Conservation (phyloP, 495 filamentous ascomycete genomes). For the Hypoxylon crocopeplum region DNA sequence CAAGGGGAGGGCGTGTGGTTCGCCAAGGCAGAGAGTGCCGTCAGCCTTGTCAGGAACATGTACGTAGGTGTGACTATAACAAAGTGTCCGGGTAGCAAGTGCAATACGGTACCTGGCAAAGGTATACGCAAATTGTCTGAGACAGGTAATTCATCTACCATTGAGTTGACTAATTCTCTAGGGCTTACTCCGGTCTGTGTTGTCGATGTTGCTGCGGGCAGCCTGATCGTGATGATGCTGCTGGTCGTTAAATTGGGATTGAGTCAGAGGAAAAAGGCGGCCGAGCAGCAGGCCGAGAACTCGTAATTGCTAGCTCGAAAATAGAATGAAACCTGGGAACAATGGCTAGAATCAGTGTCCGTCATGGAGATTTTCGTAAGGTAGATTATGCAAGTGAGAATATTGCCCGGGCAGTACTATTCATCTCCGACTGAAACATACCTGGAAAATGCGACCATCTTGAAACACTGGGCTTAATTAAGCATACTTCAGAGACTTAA, state of each 20-base stretch:
- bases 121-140: too few species aligned
- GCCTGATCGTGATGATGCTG: background rate
- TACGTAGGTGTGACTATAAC: too few species aligned
- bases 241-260: background rate
- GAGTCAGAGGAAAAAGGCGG: too few species aligned
- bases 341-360: too few species aligned
- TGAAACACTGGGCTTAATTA: conserved; percentile 9
- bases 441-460: conserved; percentile 1
- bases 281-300: too few species aligned
- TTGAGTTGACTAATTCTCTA: background rate
- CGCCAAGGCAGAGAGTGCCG: conserved; percentile 7
- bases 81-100: background rate
- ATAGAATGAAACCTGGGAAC: too few species aligned
- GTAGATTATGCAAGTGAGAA: conserved; percentile 4
- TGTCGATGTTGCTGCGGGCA: background rate
- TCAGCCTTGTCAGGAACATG: conserved; percentile 22
- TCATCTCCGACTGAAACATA: conserved; percentile 16
- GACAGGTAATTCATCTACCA: too few species aligned
- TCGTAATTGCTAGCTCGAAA: too few species aligned
- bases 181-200: background rate
- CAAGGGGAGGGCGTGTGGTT: conserved; percentile 4
- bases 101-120: background rate
- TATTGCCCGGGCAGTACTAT: background rate
- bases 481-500: background rate
- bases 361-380: background rate